Evolutionary conservation across 495 filamentous ascomycete species (phyloP).

Genomic region (Penicillium canescens): DNA sequence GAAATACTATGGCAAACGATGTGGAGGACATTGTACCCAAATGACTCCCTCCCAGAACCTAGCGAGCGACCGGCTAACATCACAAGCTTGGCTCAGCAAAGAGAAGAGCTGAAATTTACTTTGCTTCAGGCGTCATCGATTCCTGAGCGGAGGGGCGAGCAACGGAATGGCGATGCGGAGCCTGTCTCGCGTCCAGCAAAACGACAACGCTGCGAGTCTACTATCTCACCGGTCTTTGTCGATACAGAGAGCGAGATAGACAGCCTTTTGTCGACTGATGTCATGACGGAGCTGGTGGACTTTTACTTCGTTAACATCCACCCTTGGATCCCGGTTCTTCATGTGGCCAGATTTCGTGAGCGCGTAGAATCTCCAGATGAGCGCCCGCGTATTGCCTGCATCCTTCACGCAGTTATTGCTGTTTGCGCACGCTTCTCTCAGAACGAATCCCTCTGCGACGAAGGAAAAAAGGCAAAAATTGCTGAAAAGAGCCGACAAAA

Average conservation of each 20-base stretch:
- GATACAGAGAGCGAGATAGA: too few relatives aligned
- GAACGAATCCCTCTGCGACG: background rate
- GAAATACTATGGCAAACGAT: slow-evolving; percentile 27
- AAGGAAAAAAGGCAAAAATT: slow-evolving; percentile 3
- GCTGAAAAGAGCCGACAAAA: slow-evolving; percentile 21
- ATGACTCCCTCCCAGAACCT: slow-evolving; percentile 1
- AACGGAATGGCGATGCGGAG: background rate
- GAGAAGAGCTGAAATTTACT: slow-evolving; percentile 8
- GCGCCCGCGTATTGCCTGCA: slow-evolving; percentile 3
- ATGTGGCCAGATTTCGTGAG: slow-evolving; percentile 20
- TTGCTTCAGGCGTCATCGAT: slow-evolving; percentile 1
- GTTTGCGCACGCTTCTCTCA: slow-evolving; percentile 12
- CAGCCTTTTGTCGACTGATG: slow-evolving; percentile 4
- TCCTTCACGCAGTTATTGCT: slow-evolving; percentile 25
- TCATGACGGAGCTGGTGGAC: slow-evolving; percentile 24
- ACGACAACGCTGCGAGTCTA: background rate
- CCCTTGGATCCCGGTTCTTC: slow-evolving; percentile 28
- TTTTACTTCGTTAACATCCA: slow-evolving; percentile 25
- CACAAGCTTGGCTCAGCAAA: slow-evolving; percentile 4
- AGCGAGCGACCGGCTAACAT: background rate
- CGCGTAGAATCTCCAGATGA: slow-evolving; percentile 11
- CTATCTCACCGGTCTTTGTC: background rate
- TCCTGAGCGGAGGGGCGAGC: background rate
- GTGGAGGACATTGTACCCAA: slow-evolving; percentile 12
- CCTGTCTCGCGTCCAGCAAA: background rate